Conservation (phyloP, 805 yeast species). For the Wickerhamomyces rabaulensis region DNA sequence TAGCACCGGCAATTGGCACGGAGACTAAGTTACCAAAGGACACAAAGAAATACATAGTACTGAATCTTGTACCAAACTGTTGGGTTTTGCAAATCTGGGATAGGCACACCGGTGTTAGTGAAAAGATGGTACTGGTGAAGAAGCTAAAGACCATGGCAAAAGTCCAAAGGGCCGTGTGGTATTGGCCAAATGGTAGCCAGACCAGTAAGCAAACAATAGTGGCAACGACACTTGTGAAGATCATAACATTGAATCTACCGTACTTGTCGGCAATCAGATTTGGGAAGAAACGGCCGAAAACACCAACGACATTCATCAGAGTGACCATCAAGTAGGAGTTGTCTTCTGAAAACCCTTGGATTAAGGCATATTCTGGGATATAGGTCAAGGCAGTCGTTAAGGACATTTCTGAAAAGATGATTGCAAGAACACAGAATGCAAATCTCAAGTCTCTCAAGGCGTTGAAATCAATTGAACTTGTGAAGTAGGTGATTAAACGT, state of each 20-base stretch:
- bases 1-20: constrained; percentile 45
- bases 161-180: constrained; percentile 23
- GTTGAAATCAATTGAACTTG: constrained; percentile 29
- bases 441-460: constrained; percentile 40
- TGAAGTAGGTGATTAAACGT: constrained; percentile 20
- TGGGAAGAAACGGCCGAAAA: constrained; percentile 29
- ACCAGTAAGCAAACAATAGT: constrained; percentile 29
- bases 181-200: constrained; percentile 35
- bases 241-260: constrained; percentile 46
- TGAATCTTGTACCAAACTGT: constrained; percentile 46
- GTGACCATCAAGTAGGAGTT: constrained; percentile 38
- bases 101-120: constrained; percentile 36
- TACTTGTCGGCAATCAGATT: constrained; percentile 30
- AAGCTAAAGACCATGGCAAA: constrained; percentile 47
- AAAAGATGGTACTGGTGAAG: constrained; percentile 42
- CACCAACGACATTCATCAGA: constrained; percentile 30
- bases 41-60: constrained; percentile 53
- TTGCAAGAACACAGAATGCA: constrained; percentile 35
- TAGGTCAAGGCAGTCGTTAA: constrained; percentile 42
- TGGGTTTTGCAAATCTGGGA: constrained; percentile 50
- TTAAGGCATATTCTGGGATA: constrained; percentile 40
- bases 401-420: constrained; percentile 41
- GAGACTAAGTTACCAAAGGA: constrained; percentile 44
- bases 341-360: constrained; percentile 19
- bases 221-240: constrained; percentile 26